phyloP scores from a whole-genome alignment of 2,329 filamentous ascomycete species.

The Xylaria sp. region DNA sequence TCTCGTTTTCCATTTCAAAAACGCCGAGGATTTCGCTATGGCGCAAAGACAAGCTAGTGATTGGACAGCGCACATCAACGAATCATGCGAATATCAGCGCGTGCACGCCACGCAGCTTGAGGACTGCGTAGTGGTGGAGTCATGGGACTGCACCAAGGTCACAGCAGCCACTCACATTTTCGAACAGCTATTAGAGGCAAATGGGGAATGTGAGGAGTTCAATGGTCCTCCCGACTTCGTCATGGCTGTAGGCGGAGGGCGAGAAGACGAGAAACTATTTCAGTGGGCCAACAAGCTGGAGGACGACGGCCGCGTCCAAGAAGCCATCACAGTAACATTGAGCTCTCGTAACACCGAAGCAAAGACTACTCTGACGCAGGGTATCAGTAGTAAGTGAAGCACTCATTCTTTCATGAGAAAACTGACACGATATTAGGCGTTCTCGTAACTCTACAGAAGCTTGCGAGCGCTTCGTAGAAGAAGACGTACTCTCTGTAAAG shows the following conservation, averaged over 20 bases:
- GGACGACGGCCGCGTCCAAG: slow-evolving; percentile 51
- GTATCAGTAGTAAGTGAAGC: slow-evolving; percentile 76
- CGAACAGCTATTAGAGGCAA: slow-evolving; percentile 44
- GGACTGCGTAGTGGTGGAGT: slow-evolving; percentile 76
- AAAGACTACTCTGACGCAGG: slow-evolving; percentile 77
- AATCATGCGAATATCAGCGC: slow-evolving; percentile 76
- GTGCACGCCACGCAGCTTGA: slow-evolving; percentile 80
- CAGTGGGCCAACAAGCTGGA: slow-evolving; percentile 82
- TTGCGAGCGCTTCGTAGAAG: slow-evolving; percentile 38
- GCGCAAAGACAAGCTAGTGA: slow-evolving; percentile 79
- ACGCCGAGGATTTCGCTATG: slow-evolving; percentile 68
- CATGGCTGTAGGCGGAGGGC: slow-evolving; percentile 82
- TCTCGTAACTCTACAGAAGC: slow-evolving; percentile 47
- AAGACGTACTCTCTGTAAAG: not conserved
- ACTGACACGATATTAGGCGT: slow-evolving; percentile 36
- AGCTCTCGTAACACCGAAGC: slow-evolving; percentile 86
- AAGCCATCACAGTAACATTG: slow-evolving; percentile 80
- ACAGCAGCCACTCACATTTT: slow-evolving; percentile 75
- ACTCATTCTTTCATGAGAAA: not conserved
- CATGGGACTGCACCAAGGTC: slow-evolving; percentile 79
- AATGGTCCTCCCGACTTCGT: slow-evolving; percentile 68
- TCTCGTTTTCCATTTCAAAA: slow-evolving; percentile 84
- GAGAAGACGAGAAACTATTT: slow-evolving; percentile 91
- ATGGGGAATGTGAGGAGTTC: slow-evolving; percentile 28
- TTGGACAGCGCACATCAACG: slow-evolving; percentile 91